Evolutionary conservation across 192 early-diverging fungal genomes (phyloP), one percentile per base, ranked within the genome.

Genomic region (Dimargaris cristalligena): DNA sequence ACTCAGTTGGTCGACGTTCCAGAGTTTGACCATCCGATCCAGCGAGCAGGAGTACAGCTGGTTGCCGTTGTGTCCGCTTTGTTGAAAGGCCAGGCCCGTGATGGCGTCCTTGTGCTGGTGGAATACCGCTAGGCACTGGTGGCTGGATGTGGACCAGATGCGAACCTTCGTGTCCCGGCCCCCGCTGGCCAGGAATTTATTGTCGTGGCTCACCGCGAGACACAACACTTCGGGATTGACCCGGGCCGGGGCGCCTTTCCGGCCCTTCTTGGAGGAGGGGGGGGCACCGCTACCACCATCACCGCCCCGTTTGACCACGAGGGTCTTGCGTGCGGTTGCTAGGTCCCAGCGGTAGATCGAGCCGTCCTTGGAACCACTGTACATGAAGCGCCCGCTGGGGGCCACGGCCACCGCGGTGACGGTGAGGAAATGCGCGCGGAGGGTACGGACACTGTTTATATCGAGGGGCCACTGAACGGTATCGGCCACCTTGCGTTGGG

Each of bases 11-110:
- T 90, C 90, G 18, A 90, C 77, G 67, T 99, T 93, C 94, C 94
- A 99, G 33, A 97, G 54, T 67, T 99, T 99, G 66, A 99, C 80
- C 44, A 90, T 90, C 52, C 96, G 87, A 64, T 99, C 96, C 25
- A 73, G 71, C 6, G 90, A 89, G 59, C 81, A 82, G 54, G 89
- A 88, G 67, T 97, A 99, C 34, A 99, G 77, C 57, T 90, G 83
- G 61, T 78, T 74, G 32, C 31, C 52, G 29, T 68, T 64, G 67
- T 83, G 76, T 56, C 69, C 60, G 26, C 85, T 83, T 62, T 78
- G 81, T 44, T 91, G 84, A 73, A 99, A 99, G 16, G 75, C 80
- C 60, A 97, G 72, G 22, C 84, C 78, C 11, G 89, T 75, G 41
- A 99, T 76, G 41, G 84, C 76, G 74, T 97, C 94, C 60, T 89